Conservation (phyloP, 1,284 basidiomycete species). For the Marasmius tenuissimus region DNA sequence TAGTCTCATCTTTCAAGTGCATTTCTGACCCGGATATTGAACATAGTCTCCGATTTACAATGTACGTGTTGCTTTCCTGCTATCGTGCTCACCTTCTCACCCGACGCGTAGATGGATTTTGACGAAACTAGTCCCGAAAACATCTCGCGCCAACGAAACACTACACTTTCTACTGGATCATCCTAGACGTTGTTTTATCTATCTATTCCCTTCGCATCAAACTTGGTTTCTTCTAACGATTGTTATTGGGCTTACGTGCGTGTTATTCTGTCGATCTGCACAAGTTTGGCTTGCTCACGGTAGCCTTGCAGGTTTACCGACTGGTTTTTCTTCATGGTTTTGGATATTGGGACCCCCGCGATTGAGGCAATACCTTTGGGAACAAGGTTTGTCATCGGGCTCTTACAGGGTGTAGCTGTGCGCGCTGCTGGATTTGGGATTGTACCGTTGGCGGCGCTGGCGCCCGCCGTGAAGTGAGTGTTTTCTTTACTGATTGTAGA, state of each 20-base stretch:
- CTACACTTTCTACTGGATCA: conserved; percentile 93
- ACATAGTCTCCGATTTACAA: conserved; percentile 58
- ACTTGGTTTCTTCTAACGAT: conserved; percentile 89
- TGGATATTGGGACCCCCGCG: conserved; percentile 82
- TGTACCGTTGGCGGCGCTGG: conserved; percentile 68
- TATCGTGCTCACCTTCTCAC: conserved; percentile 2
- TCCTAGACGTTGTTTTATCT: conserved; percentile 93
- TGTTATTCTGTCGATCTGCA: too few species aligned
- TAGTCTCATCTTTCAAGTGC: not conserved
- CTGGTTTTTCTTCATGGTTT: conserved; percentile 86
- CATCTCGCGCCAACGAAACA: conserved; percentile 74
- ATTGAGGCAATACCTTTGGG: conserved; percentile 75
- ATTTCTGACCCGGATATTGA: conserved; percentile 5
- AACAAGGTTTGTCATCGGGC: conserved; percentile 60
- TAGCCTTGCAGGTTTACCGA: conserved; percentile 61
- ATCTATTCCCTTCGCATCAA: conserved; percentile 94
- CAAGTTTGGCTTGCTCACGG: not conserved
- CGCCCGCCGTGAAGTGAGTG: conserved; percentile 83
- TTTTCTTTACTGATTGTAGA: not conserved
- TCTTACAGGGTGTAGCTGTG: conserved; percentile 79
- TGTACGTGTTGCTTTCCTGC: conserved; percentile 41
- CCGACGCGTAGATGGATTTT: conserved; percentile 63
- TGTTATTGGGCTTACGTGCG: conserved; percentile 69
- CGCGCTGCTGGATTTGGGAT: conserved; percentile 88
- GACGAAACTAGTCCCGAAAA: conserved; percentile 59